Evolutionary conservation across 805 yeast species (phyloP).

Genomic region (Komagataella kurtzmanii): DNA sequence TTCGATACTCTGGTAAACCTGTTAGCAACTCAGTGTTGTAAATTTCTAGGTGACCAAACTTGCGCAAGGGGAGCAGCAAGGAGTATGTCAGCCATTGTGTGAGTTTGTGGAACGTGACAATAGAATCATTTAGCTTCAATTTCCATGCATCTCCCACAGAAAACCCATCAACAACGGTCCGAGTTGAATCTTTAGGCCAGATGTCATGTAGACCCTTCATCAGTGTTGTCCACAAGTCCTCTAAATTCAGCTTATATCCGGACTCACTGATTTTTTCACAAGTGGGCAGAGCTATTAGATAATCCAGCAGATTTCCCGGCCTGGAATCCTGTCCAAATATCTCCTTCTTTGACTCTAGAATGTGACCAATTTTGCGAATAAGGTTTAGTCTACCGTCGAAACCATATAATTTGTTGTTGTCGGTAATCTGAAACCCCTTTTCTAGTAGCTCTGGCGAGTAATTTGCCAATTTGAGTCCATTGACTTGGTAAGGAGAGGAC

Average conservation of each 20-base stretch:
- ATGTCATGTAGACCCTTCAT: conserved; percentile 44
- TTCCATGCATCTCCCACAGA: conserved; percentile 56
- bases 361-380: conserved; percentile 32
- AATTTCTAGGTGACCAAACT: conserved; percentile 27
- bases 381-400: conserved; percentile 37
- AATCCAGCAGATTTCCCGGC: conserved; percentile 40
- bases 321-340: conserved; percentile 24
- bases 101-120: conserved; percentile 51
- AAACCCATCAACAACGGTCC: conserved; percentile 34
- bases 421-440: conserved; percentile 33
- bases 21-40: conserved; percentile 29
- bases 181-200: conserved; percentile 42
- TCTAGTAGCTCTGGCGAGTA: conserved; percentile 22
- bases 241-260: conserved; percentile 23
- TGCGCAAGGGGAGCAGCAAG: conserved; percentile 34
- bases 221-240: conserved; percentile 37
- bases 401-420: conserved; percentile 37
- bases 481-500: conserved; percentile 25
- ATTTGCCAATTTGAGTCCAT: conserved; percentile 23
- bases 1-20: conserved; percentile 49
- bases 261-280: conserved; percentile 7
- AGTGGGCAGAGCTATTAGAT: conserved; percentile 17
- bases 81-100: conserved; percentile 62
- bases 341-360: conserved; percentile 23
- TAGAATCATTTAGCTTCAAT: conserved; percentile 20